Evolutionary conservation across 75 land plant species (phyloP).

Genomic region (Adiantum capillusveneris): DNA sequence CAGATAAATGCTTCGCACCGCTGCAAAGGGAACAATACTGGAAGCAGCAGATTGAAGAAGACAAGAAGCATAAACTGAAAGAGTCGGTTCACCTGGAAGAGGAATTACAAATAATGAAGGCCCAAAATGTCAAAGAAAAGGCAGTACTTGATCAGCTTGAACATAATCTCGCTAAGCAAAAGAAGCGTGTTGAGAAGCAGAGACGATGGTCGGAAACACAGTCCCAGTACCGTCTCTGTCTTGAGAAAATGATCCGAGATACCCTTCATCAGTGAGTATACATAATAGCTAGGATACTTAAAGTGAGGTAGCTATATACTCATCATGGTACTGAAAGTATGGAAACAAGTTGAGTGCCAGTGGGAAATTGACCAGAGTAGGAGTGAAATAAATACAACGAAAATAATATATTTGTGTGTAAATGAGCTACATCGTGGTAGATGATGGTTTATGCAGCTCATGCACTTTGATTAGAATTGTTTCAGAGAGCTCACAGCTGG

Average conservation of each 20-base stretch:
- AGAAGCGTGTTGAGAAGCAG: constrained; percentile 76
- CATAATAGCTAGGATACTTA: no score
- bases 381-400: no score
- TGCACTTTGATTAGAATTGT: no score
- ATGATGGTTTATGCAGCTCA: no score
- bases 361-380: no score
- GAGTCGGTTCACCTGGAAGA: constrained; percentile 55
- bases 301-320: no score
- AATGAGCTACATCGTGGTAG: no score
- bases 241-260: constrained; percentile 92
- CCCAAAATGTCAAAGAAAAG: constrained; percentile 59
- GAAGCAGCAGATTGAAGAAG: constrained; percentile 16
- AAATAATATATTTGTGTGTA: no score
- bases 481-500: no score
- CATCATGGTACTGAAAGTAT: no score
- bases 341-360: no score
- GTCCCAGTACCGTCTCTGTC: constrained; percentile 54
- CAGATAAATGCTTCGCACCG: neutral
- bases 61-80: constrained; percentile 39
- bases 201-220: constrained; percentile 79
- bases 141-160: constrained; percentile 59
- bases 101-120: constrained; percentile 42
- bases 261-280: constrained; percentile 95
- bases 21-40: constrained; percentile 3
- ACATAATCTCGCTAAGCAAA: constrained; percentile 44